Evolutionary conservation across 306 rosid species (phyloP), one percentile per base, ranked within the genome.

Genomic region (Fagus sylvatica): DNA sequence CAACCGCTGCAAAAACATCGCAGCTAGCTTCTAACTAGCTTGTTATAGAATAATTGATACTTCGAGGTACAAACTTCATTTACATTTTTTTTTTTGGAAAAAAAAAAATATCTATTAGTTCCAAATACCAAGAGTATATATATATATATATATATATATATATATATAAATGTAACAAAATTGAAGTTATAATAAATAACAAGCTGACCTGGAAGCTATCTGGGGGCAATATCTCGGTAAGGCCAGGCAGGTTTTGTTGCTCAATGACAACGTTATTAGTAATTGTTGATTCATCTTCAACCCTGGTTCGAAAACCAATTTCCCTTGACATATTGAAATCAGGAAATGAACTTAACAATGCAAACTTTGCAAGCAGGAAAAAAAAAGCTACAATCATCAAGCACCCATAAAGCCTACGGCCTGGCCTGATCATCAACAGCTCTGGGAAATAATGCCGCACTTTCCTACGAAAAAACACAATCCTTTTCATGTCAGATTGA

Each of bases 351-450:
- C 78, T 85, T 53, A 89, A 49, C 73, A 89, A 61, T 17, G 78
- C 49, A 79, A 85, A 83, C 86, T 85, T 89, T 37, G 71, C 46
- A 57, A 85, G 51, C 30, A 85, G 19, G n/a, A 82, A 85, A 75
- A 85, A 12, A 15, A 81, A 85, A 32, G 83, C 74, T 19, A 87
- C 53, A 76, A 80, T 19, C 82, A 89, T 64, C 62, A 89, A 75
- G 9, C 53, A 71, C 57, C 79, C 42, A 2, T 76, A 83, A 65
- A 78, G 7, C 60, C 69, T 51, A 32, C 81, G 75, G 33, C 83
- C 84, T 3, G 78, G 68, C 51, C 22, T 22, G 0, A 22, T 22
- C 28, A 22, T 72, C 54, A 77, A 60, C 4, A 68, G 43, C 54
- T 51, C 76, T 0, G 43, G 66, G 51, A 46, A 46, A 72, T 79